These are phyloP conservation scores for Russula ochroleuca DNA, from an alignment of 768 basidiomycete species.

Conservation along the genomic window DNA sequence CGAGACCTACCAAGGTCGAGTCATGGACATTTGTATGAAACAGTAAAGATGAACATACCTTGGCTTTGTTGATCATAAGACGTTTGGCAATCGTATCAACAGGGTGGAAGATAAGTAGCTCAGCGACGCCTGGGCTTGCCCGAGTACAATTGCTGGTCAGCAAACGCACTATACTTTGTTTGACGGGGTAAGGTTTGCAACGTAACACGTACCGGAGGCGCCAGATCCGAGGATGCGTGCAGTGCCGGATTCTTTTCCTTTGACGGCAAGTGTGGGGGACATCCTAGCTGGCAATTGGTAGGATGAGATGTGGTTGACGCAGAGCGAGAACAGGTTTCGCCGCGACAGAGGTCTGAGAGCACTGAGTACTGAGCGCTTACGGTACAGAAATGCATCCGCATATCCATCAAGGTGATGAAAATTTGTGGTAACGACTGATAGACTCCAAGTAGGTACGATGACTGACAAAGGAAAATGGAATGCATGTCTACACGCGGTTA, in stretches of 20 bases:
- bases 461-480: neutral
- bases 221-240: constrained; percentile 92
- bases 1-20: constrained; percentile 48
- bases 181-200: neutral
- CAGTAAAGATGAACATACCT: constrained; percentile 41
- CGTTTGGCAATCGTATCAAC: constrained; percentile 98
- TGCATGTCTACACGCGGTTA: neutral
- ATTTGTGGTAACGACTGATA: no score
- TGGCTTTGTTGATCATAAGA: constrained; percentile 94
- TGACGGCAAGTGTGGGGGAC: constrained; percentile 46
- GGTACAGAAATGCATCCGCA: no score
- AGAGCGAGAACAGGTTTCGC: neutral
- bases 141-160: neutral
- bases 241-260: constrained; percentile 76
- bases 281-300: constrained; percentile 32
- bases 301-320: neutral
- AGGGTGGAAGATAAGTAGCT: constrained; percentile 94
- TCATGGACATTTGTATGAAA: neutral
- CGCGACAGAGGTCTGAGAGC: no score
- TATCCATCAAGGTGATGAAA: no score
- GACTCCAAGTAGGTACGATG: neutral
- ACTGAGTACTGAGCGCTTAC: no score
- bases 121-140: constrained; percentile 69
- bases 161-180: neutral
- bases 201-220: constrained; percentile 63